Evolutionary conservation across 768 basidiomycete species (phyloP).

Genomic region (Mycena galopus): DNA sequence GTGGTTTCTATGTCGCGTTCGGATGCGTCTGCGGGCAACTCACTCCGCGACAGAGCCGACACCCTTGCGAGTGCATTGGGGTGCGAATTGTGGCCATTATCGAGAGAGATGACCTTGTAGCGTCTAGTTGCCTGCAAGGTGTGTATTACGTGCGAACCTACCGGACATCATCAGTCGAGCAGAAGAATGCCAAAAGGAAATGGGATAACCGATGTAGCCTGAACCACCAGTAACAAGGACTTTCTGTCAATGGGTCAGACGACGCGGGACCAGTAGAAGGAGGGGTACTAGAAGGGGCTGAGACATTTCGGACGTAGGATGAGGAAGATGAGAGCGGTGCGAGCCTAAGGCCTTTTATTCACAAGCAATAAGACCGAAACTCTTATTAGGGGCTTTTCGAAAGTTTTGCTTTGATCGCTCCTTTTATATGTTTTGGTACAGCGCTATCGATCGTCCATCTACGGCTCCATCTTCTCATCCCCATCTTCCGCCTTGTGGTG

Average conservation of each 20-base stretch:
- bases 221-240: conserved; percentile 33
- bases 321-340: background rate
- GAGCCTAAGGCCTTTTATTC: background rate
- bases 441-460: conserved; percentile 42
- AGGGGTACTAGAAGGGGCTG: conserved; percentile 28
- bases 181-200: conserved; percentile 21
- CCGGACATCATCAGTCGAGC: conserved; percentile 1
- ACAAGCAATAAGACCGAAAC: background rate
- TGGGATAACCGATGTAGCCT: conserved; percentile 36
- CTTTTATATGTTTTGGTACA: conserved; percentile 21
- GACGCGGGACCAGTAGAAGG: background rate
- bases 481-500: conserved; percentile 45
- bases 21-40: conserved; percentile 75
- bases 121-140: conserved; percentile 86
- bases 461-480: conserved; percentile 66
- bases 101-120: conserved; percentile 94
- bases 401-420: conserved; percentile 7
- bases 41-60: conserved; percentile 81
- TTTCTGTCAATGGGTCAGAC: conserved; percentile 25
- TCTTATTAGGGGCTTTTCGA: conserved; percentile 5
- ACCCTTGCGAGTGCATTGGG: conserved; percentile 82
- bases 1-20: conserved; percentile 79
- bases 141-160: conserved; percentile 95
- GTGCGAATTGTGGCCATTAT: conserved; percentile 95
- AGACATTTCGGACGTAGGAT: no score